A percentile compares a stretch with the other conserved stretches of the same genome.
Evolutionary conservation across 345 rosid species (phyloP).

Genomic region (Orychophragmus violaceus): DNA sequence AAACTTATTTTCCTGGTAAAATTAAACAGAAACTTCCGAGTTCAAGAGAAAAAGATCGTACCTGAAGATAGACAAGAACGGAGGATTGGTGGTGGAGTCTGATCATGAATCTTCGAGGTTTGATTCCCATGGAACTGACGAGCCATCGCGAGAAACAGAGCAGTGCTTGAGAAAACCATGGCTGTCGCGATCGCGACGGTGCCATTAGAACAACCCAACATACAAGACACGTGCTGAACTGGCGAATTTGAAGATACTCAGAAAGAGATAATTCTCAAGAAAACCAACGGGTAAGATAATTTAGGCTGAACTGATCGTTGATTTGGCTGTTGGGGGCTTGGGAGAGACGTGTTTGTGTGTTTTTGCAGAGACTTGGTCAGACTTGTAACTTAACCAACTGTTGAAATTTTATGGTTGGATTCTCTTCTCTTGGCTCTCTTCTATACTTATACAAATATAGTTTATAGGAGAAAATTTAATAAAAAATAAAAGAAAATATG

Average conservation of each 20-base stretch:
- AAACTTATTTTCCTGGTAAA: slow-evolving; percentile 24
- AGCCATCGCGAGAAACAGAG: slow-evolving; percentile 57
- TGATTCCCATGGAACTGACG: slow-evolving; percentile 33
- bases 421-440: slow-evolving; percentile 16
- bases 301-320: slow-evolving; percentile 13
- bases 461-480: not conserved
- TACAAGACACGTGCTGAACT: slow-evolving; percentile 10
- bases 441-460: slow-evolving; percentile 16
- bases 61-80: slow-evolving; percentile 67
- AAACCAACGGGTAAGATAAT: not conserved
- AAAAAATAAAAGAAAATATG: not conserved
- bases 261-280: not conserved
- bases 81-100: slow-evolving; percentile 12
- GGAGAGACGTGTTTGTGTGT: slow-evolving; percentile 22
- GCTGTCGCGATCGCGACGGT: slow-evolving; percentile 64
- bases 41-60: slow-evolving; percentile 11
- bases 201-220: slow-evolving; percentile 39
- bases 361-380: slow-evolving; percentile 11
- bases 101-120: slow-evolving; percentile 18
- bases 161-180: slow-evolving; percentile 79
- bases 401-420: slow-evolving; percentile 10
- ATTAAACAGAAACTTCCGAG: not conserved
- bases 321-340: slow-evolving; percentile 16
- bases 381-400: slow-evolving; percentile 21
- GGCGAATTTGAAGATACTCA: not conserved